Evolutionary conservation across 805 yeast species (phyloP).

Genomic region (Candida multigemmis): DNA sequence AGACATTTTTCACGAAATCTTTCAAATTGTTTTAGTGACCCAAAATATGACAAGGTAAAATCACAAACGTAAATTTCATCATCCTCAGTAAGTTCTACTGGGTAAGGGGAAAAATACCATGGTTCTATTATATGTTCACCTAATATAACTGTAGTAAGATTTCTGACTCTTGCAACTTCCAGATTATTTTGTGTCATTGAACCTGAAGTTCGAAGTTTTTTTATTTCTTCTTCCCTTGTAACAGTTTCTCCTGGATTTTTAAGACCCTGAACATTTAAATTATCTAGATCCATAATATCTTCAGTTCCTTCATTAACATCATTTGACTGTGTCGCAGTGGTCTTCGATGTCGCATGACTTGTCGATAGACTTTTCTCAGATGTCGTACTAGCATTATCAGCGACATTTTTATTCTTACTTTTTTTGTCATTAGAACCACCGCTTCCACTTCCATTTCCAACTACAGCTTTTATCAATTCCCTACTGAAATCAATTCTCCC

Average conservation of each 20-base stretch:
- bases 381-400: constrained; percentile 14
- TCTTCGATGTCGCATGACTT: constrained; percentile 5
- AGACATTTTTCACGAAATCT: constrained; percentile 84
- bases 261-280: constrained; percentile 78
- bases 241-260: constrained; percentile 59
- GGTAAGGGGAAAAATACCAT: constrained; percentile 98
- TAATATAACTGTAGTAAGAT: constrained; percentile 66
- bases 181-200: constrained; percentile 87
- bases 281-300: constrained; percentile 79
- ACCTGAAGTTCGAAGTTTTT: constrained; percentile 87
- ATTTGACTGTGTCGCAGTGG: constrained; percentile 16
- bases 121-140: constrained; percentile 94
- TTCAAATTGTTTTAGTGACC: constrained; percentile 84
- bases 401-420: constrained; percentile 22
- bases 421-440: too few species aligned
- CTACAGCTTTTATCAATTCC: constrained; percentile 65
- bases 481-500: constrained; percentile 64
- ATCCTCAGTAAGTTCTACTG: constrained; percentile 87
- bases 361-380: constrained; percentile 20
- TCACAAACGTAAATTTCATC: constrained; percentile 89
- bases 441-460: constrained; percentile 38
- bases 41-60: constrained; percentile 81
- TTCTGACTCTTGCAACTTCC: constrained; percentile 87
- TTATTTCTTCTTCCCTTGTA: constrained; percentile 85
- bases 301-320: constrained; percentile 24